These are phyloP conservation scores for Cladophialophora bantiana DNA, from an alignment of 2,329 filamentous ascomycete species.

Conservation along the genomic window DNA sequence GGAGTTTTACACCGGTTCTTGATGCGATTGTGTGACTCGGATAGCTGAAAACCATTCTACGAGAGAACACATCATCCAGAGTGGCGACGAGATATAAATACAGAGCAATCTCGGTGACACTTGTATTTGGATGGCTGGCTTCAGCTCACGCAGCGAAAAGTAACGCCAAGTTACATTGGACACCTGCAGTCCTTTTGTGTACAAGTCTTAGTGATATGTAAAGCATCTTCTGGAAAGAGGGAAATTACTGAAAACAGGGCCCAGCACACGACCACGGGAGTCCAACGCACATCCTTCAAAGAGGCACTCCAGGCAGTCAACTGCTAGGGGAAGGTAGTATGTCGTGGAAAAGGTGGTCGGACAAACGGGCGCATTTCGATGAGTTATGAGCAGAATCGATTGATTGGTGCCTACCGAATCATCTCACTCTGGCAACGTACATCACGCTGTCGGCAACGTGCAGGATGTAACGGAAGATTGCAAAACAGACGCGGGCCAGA, in stretches of 20 bases:
- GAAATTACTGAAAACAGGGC: neutral
- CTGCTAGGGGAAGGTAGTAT: neutral
- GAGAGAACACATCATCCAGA: neutral
- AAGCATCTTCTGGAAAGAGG: neutral
- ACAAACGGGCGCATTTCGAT: neutral
- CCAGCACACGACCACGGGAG: neutral
- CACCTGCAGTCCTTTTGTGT: neutral
- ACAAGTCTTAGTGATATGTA: neutral
- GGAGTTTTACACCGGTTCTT: neutral
- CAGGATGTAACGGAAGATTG: neutral
- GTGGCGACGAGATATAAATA: neutral
- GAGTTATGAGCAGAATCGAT: neutral
- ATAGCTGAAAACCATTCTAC: neutral
- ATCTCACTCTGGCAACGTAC: neutral
- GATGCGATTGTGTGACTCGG: neutral
- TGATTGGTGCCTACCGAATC: neutral
- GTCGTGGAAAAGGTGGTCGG: neutral
- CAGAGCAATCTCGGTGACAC: neutral
- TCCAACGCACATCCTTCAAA: neutral
- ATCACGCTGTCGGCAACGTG: neutral
- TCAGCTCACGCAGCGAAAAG: neutral
- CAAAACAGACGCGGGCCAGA: neutral
- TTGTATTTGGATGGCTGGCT: neutral
- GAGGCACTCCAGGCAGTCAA: neutral
- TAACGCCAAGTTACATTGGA: neutral